Percentiles rank a stretch among this genome's conserved stretches.
These are phyloP conservation scores for Vachellia collinsii DNA, from an alignment of 306 rosid genomes.

Conservation along the genomic window DNA sequence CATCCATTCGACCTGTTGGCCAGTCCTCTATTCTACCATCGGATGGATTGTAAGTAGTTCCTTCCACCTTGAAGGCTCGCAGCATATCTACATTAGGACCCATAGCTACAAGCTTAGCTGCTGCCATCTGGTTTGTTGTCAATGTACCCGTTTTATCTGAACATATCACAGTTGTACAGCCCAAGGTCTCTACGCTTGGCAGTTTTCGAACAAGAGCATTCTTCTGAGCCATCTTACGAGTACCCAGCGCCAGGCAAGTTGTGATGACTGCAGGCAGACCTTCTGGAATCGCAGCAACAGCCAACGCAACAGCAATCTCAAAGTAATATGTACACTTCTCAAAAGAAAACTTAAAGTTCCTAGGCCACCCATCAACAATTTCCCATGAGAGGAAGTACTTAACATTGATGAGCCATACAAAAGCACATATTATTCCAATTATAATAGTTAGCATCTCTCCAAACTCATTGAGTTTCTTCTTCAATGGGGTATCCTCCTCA, in stretches of 20 bases:
- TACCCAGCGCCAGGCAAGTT: conserved; percentile 42
- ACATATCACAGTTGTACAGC: conserved; percentile 45
- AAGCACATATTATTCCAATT: conserved; percentile 37
- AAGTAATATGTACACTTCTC: conserved; percentile 46
- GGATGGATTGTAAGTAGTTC: conserved; percentile 57
- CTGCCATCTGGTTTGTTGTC: conserved; percentile 66
- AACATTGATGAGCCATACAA: conserved; percentile 41
- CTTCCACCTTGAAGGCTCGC: conserved; percentile 55
- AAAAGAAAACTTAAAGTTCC: conserved; percentile 40
- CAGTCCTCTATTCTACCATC: conserved; percentile 58
- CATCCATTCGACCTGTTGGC: conserved; percentile 53
- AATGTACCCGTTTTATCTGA: conserved; percentile 44
- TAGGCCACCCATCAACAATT: conserved; percentile 38
- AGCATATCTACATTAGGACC: conserved; percentile 39
- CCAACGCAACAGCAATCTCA: conserved; percentile 47
- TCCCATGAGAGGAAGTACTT: conserved; percentile 48
- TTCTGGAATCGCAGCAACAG: conserved; percentile 47
- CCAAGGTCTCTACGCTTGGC: conserved; percentile 47
- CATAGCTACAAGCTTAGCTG: conserved; percentile 58
- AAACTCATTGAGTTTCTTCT: conserved; percentile 49
- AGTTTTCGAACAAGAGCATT: conserved; percentile 57
- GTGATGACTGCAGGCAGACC: conserved; percentile 44
- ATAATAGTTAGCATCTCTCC: conserved; percentile 38
- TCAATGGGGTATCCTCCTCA: conserved; percentile 63
- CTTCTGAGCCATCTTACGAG: conserved; percentile 46